These are phyloP conservation scores for Salvia sclarea DNA, from an alignment of 305 asterid species.

Conservation along the genomic window DNA sequence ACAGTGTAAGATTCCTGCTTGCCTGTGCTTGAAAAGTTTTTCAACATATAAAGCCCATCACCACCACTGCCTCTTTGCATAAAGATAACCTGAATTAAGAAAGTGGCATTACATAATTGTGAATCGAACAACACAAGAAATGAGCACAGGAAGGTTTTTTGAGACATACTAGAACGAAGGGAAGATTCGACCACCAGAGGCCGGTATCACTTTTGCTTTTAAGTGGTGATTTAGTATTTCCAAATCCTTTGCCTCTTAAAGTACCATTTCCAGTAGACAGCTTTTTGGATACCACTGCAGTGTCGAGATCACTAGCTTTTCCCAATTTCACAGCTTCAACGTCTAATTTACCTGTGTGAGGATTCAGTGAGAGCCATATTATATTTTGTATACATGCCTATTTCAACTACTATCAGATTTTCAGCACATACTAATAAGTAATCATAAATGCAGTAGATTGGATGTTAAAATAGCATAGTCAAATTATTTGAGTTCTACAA, in stretches of 20 bases:
- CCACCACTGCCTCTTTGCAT: constrained; percentile 58
- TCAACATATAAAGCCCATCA: constrained; percentile 63
- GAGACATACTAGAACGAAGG: constrained; percentile 75
- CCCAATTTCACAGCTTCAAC: constrained; percentile 35
- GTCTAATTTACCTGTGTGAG: constrained; percentile 39
- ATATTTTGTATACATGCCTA: not conserved
- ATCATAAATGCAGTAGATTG: constrained; percentile 17
- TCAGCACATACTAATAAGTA: not conserved
- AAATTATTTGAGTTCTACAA: not conserved
- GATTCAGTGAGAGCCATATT: constrained; percentile 16
- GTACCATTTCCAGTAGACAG: constrained; percentile 37
- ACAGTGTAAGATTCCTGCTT: constrained; percentile 55
- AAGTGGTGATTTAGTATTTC: constrained; percentile 32
- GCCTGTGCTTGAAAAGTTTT: constrained; percentile 39
- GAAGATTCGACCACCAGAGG: constrained; percentile 83
- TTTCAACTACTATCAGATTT: constrained; percentile 7
- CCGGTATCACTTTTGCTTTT: constrained; percentile 39
- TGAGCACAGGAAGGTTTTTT: constrained; percentile 14
- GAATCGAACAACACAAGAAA: constrained; percentile 12
- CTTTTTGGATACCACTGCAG: constrained; percentile 28
- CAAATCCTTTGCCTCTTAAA: constrained; percentile 37
- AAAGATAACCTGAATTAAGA: constrained; percentile 55
- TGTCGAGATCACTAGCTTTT: constrained; percentile 35
- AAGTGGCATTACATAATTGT: not conserved
- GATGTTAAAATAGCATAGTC: constrained; percentile 3